Percentiles rank a stretch among this genome's conserved stretches.
phyloP scores from a whole-genome alignment of 2,329 filamentous ascomycete species.

The Exophiala alcalophila region DNA sequence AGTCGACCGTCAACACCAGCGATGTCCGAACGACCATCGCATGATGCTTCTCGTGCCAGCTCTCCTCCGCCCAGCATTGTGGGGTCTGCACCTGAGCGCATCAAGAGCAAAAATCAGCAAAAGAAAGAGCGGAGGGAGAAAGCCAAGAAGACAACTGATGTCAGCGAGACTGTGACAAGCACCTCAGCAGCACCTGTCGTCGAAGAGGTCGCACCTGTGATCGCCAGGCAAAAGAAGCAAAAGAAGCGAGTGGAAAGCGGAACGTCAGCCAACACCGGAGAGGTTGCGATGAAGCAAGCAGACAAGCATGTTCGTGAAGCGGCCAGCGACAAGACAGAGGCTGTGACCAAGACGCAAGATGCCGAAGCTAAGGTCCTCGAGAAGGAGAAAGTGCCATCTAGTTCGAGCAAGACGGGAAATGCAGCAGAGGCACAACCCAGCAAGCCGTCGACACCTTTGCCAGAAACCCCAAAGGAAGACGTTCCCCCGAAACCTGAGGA shows the following conservation, averaged over 20 bases:
- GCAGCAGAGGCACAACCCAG: not conserved
- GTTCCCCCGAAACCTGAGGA: conserved; percentile 8
- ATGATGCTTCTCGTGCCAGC: conserved; percentile 57
- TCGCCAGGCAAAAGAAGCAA: conserved; percentile 61
- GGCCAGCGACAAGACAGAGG: not conserved
- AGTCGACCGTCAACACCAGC: conserved; percentile 60
- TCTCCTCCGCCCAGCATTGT: conserved; percentile 57
- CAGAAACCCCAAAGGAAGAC: conserved; percentile 17
- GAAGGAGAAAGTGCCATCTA: conserved; percentile 6
- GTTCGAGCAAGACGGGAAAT: conserved; percentile 3
- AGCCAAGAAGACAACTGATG: conserved; percentile 44
- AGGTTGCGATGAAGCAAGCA: conserved; percentile 1
- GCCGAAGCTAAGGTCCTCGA: not conserved
- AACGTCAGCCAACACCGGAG: conserved; percentile 14
- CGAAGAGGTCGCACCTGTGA: conserved; percentile 59
- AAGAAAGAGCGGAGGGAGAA: conserved; percentile 58
- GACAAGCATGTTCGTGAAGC: conserved; percentile 1
- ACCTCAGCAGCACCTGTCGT: conserved; percentile 30
- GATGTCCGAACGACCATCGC: conserved; percentile 51
- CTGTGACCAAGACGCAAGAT: conserved; percentile 2
- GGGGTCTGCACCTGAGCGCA: conserved; percentile 57
- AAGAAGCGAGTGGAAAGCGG: conserved; percentile 36
- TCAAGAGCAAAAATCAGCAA: conserved; percentile 60
- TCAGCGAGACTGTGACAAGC: conserved; percentile 38
- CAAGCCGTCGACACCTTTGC: conserved; percentile 8